A percentile compares a stretch with the other conserved stretches of the same genome.
Conservation (phyloP, 805 yeast species). For the Brettanomyces sp. region DNA sequence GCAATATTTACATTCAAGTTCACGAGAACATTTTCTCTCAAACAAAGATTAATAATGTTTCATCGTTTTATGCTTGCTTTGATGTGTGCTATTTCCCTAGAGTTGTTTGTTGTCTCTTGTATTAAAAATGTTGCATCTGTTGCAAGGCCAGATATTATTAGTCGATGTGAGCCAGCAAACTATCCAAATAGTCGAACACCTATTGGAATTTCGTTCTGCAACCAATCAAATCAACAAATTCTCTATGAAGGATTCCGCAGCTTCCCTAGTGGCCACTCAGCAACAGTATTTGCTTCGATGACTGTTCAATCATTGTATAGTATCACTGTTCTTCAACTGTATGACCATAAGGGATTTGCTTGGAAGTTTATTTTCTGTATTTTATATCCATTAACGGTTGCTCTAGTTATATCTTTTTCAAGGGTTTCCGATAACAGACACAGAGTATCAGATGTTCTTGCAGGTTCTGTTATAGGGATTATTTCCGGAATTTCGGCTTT, state of each 20-base stretch:
- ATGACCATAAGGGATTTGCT: conserved; percentile 28
- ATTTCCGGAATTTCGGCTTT: conserved; percentile 26
- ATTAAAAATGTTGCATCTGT: conserved; percentile 40
- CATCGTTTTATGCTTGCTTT: conserved; percentile 28
- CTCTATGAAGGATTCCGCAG: conserved; percentile 46
- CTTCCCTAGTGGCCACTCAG: conserved; percentile 51
- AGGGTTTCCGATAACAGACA: conserved; percentile 42
- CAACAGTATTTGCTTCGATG: conserved; percentile 40
- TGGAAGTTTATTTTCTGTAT: conserved; percentile 24
- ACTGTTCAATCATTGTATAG: conserved; percentile 27
- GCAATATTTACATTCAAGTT: conserved; percentile 9
- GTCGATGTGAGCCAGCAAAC: conserved; percentile 36
- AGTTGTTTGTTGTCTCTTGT: conserved; percentile 30
- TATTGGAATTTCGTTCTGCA: conserved; percentile 39
- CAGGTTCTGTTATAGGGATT: conserved; percentile 31
- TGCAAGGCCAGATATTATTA: conserved; percentile 45
- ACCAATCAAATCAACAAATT: conserved; percentile 24
- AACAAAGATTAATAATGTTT: conserved; percentile 32
- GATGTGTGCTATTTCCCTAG: conserved; percentile 29
- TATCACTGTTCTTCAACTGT: conserved; percentile 26
- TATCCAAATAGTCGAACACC: conserved; percentile 17
- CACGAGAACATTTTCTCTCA: not conserved
- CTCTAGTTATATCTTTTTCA: conserved; percentile 29
- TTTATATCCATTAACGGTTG: conserved; percentile 26
- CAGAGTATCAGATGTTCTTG: conserved; percentile 29